Percentiles rank a stretch among this genome's conserved stretches.
Evolutionary conservation across 352 stramenopile genomes (phyloP).

Genomic region (Phytophthora pluvialis): DNA sequence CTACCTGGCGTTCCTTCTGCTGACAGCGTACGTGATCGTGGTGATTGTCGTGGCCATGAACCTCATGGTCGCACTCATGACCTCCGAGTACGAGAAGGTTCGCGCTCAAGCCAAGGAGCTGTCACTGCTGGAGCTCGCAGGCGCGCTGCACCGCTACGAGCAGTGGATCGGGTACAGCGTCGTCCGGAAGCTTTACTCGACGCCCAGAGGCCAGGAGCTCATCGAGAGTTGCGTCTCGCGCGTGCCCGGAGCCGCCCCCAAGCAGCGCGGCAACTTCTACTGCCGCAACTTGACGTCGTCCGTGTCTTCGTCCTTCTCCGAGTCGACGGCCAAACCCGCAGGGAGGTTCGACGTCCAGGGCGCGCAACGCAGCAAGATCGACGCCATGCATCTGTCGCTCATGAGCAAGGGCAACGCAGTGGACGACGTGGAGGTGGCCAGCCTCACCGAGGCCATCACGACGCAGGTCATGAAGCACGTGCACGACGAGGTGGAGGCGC

Average conservation of each 20-base stretch:
- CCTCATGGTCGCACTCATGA: conserved; percentile 62
- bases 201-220: conserved; percentile 38
- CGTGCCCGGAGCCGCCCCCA: conserved; percentile 4
- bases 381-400: conserved; percentile 30
- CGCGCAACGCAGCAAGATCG: conserved; percentile 30
- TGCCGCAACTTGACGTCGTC: conserved; percentile 36
- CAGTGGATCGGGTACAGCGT: conserved; percentile 50
- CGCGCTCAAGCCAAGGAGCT: conserved; percentile 60
- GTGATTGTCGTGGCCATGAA: conserved; percentile 68
- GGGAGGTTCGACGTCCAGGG: conserved; percentile 2
- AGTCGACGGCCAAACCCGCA: neutral
- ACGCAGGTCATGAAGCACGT: conserved; percentile 43
- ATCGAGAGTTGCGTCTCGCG: conserved; percentile 34
- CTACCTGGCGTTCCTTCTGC: conserved; percentile 46
- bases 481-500: conserved; percentile 36
- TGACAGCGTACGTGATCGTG: conserved; percentile 60
- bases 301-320: conserved; percentile 34
- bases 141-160: conserved; percentile 60
- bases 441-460: conserved; percentile 38
- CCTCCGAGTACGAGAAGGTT: conserved; percentile 65
- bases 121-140: conserved; percentile 50
- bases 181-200: conserved; percentile 48
- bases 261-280: conserved; percentile 31
- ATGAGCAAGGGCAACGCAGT: conserved; percentile 20
- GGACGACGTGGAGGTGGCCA: conserved; percentile 22